Percentiles rank a stretch among this genome's conserved stretches.
Conservation (phyloP, 1,284 basidiomycete genomes). For the Pseudozyma flocculosa region DNA sequence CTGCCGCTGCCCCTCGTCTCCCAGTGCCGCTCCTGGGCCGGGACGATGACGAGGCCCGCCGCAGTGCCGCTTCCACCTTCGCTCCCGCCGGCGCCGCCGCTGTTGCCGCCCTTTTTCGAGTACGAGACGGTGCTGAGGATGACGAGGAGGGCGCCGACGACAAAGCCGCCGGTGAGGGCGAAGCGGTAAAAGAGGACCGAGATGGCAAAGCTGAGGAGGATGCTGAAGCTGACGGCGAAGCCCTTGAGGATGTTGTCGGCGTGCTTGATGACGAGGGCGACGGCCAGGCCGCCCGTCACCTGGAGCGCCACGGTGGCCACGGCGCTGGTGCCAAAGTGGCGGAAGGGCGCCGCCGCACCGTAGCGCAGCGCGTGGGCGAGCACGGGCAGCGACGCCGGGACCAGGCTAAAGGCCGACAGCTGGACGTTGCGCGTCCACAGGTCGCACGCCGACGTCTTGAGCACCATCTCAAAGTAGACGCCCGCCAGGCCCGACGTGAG, state of each 20-base stretch:
- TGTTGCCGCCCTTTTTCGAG: slow-evolving; percentile 26
- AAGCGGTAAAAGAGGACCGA: slow-evolving; percentile 85
- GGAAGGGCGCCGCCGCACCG: slow-evolving; percentile 43
- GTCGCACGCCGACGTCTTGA: slow-evolving; percentile 82
- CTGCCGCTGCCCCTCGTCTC: too few species aligned
- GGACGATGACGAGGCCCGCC: too few species aligned
- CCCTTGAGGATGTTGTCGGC: slow-evolving; percentile 63
- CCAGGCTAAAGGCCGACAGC: slow-evolving; percentile 86
- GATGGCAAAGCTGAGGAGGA: slow-evolving; percentile 87
- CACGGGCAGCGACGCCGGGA: slow-evolving; percentile 84
- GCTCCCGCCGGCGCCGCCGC: too few species aligned
- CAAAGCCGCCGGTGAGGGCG: slow-evolving; percentile 78
- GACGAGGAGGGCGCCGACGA: slow-evolving; percentile 78
- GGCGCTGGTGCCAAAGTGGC: slow-evolving; percentile 76
- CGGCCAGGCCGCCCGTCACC: slow-evolving; percentile 84
- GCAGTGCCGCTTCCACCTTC: too few species aligned
- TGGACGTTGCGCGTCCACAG: slow-evolving; percentile 97
- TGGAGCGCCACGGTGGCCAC: slow-evolving; percentile 86
- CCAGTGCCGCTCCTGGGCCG: too few species aligned
- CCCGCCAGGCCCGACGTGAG: slow-evolving; percentile 96
- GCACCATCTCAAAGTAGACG: slow-evolving; percentile 96
- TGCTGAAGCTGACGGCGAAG: slow-evolving; percentile 88
- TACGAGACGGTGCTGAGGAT: slow-evolving; percentile 86
- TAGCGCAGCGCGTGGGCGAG: slow-evolving; percentile 62
- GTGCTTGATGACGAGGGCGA: slow-evolving; percentile 68